Base-by-base conservation (phyloP, 179 eudicot species). In the Spergularia azorica region DNA sequence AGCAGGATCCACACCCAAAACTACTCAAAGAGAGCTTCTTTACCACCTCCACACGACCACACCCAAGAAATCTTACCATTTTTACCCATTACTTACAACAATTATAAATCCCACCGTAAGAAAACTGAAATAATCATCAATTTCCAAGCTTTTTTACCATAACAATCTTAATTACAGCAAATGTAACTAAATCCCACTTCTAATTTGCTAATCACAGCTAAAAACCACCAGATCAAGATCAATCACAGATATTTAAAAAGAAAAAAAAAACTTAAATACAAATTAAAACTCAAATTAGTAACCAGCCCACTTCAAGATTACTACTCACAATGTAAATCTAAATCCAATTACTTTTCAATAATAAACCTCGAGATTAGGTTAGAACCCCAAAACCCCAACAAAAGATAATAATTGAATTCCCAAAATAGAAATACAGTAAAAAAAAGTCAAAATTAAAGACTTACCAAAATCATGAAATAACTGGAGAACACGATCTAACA, bases 181-280 rank as follows among this genome's bases (percentile, higher is more conserved):
- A 6, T 58, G 15, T 62, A n/a, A 14, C 17, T 16, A 69, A 50
- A 41, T 18, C 63, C 50, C 55, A 51, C 55, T 51, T 6, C 2
- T 18, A 32, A 32, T 36, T 39, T 0, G 10, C 12, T 68, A 69
- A 61, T 48, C 51, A 55, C 18, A 56, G 61, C 51, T 58, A 18
- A 76, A 76, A 72, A 26, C 67, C 70, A 69, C 60, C 32, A 71
- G 74, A 81, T 66, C 80, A 17, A 57, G 70, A 66, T 71, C 72
- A 70, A 70, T 16, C 5, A 43, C 69, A 64, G 54, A n/a, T 5
- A 26, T 26, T 26, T 26, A 26, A 26, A 26, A 26, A 26, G 32
- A 26, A 26, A 65, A 12, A 71, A 57, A 43, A 51, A 18, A 6
- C 72, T 15, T 67, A 15, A 50, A 21, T 18, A 64, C 20, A 56